Percentiles rank a stretch among this genome's conserved stretches.
Evolutionary conservation across 176 grass and related monocot genomes (phyloP).

Genomic region (Microstegium vimineum): DNA sequence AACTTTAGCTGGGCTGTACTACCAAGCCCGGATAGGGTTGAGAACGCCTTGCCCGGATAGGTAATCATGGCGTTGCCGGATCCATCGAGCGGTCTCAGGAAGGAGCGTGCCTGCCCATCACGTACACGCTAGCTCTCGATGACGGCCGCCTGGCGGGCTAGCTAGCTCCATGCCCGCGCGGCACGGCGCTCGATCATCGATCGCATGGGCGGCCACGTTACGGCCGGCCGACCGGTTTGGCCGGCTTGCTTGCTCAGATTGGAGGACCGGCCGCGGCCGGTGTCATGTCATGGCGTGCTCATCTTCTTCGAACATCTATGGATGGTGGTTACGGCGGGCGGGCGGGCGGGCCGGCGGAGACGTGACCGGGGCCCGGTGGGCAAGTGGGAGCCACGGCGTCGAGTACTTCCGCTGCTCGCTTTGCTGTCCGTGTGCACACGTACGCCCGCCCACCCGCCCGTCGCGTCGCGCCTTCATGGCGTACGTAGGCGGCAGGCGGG

Average conservation of each 20-base stretch:
- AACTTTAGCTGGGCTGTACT: no score
- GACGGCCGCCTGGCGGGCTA: background rate
- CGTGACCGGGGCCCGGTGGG: background rate
- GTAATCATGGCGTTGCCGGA: slow-evolving; percentile 2
- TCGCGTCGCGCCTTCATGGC: slow-evolving; percentile 30
- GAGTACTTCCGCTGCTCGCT: background rate
- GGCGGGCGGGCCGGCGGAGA: no score
- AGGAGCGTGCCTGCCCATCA: background rate
- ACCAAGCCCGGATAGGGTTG: background rate
- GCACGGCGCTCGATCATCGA: background rate
- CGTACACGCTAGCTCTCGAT: background rate
- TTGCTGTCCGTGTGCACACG: slow-evolving; percentile 5
- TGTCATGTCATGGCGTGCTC: background rate
- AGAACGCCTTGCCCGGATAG: background rate
- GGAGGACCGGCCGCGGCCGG: no score
- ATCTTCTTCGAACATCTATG: background rate
- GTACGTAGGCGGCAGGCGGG: background rate
- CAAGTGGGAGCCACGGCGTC: background rate
- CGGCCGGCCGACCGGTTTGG: no score
- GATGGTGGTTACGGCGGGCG: background rate
- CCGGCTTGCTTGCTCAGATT: background rate
- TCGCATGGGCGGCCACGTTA: background rate
- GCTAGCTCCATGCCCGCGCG: background rate
- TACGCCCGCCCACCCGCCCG: background rate
- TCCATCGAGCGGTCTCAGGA: background rate